Conservation (phyloP, 345 rosid genomes). For the Brassica nigra region DNA sequence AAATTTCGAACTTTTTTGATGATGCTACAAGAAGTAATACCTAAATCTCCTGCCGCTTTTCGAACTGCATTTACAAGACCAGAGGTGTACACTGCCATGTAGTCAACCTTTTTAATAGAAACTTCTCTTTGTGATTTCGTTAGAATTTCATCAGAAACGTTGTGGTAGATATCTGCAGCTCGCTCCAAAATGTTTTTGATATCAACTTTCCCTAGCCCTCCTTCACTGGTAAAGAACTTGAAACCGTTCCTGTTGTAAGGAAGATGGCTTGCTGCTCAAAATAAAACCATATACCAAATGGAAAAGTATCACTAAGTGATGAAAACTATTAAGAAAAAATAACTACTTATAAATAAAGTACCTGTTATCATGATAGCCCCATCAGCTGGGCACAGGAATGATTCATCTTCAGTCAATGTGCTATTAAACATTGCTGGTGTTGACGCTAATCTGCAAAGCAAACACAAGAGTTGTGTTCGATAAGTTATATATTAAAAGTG, state of each 20-base stretch:
- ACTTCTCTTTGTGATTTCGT: conserved; percentile 42
- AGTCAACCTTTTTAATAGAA: conserved; percentile 66
- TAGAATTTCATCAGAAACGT: conserved; percentile 46
- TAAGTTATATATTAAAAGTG: background rate
- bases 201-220: conserved; percentile 94
- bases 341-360: conserved; percentile 19
- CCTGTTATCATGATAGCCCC: conserved; percentile 99
- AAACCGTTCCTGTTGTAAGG: conserved; percentile 97
- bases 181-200: conserved; percentile 83
- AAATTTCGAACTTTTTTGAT: background rate
- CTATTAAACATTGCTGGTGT: conserved; percentile 99
- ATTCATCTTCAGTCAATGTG: conserved; percentile 71
- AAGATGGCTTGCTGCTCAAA: conserved; percentile 90
- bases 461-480: conserved; percentile 2
- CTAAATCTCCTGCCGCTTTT: conserved; percentile 82
- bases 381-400: conserved; percentile 82
- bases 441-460: conserved; percentile 72
- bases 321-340: background rate
- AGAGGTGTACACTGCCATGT: conserved; percentile 81
- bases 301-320: background rate
- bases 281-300: conserved; percentile 20
- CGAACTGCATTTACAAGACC: conserved; percentile 87
- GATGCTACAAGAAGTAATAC: conserved; percentile 44
- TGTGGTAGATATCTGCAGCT: conserved; percentile 76
- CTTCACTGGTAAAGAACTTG: conserved; percentile 90